These are phyloP conservation scores for Pythium plurisporium DNA, from an alignment of 352 stramenopile species.

Conservation along the genomic window DNA sequence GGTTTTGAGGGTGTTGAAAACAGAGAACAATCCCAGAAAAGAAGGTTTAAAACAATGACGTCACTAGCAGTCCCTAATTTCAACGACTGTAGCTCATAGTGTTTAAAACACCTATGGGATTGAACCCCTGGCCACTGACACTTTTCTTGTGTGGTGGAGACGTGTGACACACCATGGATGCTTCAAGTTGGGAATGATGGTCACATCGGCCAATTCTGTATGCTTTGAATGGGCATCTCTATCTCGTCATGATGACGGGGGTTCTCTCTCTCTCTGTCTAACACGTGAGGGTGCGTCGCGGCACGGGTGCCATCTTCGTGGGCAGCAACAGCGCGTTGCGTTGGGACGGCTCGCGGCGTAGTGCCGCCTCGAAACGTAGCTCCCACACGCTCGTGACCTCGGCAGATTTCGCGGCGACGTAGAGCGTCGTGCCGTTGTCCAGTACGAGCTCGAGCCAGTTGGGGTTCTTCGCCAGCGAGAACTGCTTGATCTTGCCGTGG, in stretches of 20 bases:
- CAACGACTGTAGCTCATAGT: no score
- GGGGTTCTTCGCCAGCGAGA: constrained; percentile 5
- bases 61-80: no score
- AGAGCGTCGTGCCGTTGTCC: background rate
- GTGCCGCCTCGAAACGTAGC: constrained; percentile 8
- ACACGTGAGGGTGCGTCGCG: constrained; percentile 17
- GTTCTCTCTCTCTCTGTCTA: no score
- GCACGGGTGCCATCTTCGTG: background rate
- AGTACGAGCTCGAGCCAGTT: constrained; percentile 27
- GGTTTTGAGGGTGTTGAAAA: constrained; percentile 23
- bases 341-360: constrained; percentile 1
- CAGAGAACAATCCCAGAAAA: constrained; percentile 18
- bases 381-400: constrained; percentile 12
- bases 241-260: background rate
- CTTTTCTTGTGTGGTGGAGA: constrained; percentile 2
- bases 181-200: constrained; percentile 34
- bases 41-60: background rate
- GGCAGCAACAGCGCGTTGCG: background rate
- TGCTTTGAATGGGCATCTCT: background rate
- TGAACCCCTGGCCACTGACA: constrained; percentile 5
- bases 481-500: constrained; percentile 23
- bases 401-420: background rate
- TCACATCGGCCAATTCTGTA: background rate
- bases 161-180: constrained; percentile 12
- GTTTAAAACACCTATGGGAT: constrained; percentile 13